Percentiles rank a stretch among this genome's conserved stretches.
Evolutionary conservation across 2,329 filamentous ascomycete genomes (phyloP).

Genomic region (Tolypocladium nubicola): DNA sequence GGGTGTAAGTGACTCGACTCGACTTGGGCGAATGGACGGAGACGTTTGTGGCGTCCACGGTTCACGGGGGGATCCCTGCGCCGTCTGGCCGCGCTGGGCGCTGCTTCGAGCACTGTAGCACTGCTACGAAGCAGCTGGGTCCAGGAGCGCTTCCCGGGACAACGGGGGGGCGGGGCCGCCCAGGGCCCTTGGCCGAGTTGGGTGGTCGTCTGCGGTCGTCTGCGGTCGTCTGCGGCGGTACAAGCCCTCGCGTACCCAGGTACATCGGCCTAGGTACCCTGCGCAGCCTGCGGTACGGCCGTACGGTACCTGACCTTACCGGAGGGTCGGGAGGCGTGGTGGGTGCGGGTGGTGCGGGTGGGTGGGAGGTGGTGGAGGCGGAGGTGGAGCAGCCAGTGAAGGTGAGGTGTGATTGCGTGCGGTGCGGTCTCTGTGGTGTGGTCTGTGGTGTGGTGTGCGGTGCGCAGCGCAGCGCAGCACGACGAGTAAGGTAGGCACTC

Average conservation of each 20-base stretch:
- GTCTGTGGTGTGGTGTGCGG: not conserved
- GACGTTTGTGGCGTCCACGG: not conserved
- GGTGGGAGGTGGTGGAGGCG: not conserved
- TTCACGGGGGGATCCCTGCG: not conserved
- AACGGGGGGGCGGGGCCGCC: not conserved
- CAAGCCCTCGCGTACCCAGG: not conserved
- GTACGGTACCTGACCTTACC: constrained; percentile 1
- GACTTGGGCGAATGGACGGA: not conserved
- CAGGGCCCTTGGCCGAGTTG: not conserved
- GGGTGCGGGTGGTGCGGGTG: not conserved
- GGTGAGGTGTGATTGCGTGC: not conserved
- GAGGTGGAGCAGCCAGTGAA: not conserved
- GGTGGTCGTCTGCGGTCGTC: not conserved
- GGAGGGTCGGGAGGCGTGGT: constrained; percentile 1
- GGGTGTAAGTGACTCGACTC: not conserved
- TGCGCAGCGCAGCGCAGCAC: not conserved
- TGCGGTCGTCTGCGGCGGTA: not conserved
- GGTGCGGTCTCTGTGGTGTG: not conserved
- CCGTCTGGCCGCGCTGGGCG: not conserved
- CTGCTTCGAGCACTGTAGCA: not conserved
- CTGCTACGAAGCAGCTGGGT: not conserved
- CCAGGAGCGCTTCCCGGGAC: constrained; percentile 1
- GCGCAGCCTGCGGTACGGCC: not conserved
- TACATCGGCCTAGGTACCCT: constrained; percentile 1
- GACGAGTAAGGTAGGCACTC: no score